Base-by-base conservation (phyloP, 108 stramenopile species). In the Epithemia pelagica region DNA sequence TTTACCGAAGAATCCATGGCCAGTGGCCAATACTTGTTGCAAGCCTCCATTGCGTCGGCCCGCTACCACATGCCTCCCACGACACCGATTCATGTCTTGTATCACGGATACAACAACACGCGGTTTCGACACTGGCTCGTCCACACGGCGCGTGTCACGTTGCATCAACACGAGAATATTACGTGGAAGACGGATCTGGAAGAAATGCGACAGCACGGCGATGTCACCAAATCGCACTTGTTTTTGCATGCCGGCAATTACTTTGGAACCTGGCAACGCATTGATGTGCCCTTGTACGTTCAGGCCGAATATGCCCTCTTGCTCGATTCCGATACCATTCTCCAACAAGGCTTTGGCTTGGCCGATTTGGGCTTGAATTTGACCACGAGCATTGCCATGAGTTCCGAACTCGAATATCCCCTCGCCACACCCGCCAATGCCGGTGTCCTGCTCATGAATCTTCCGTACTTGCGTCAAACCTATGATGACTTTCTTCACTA, bases 281-380 rank as follows among this genome's bases (percentile, higher is more conserved):
- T 64, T 64, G 64, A 64, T 27, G 22, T 64, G 2, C 64, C 64
- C 52, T 8, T 51, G 51, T 64, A 32, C 51, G 22, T 64, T 51
- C 46, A 64, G 10, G 29, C 23, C 19, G 68, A 68, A 29, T 68
- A 68, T 24, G 30, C 23, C 10, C 28, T 68, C n/a, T 28, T 61
- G 25, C 58, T 68, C 19, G 68, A 68, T 26, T n/a, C 68, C 19
- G 68, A 68, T 30, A 68, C 68, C n/a, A 24, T 68, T 15, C 15
- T 68, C 20, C 15, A 60, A 23, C 59, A 51, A 23, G 59, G 59
- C 28, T 61, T 68, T 61, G 33, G 59, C 7, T 25, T 61, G n/a
- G 19, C 31, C 24, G 59, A 68, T 32, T 68, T 68, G 60, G 68
- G 68, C 24, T 30, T 51, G 23, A 28, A 68, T 25, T 26, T 68